phyloP scores from a whole-genome alignment of 2,329 filamentous ascomycete genomes.

The Hymenoscyphus infarciens region DNA sequence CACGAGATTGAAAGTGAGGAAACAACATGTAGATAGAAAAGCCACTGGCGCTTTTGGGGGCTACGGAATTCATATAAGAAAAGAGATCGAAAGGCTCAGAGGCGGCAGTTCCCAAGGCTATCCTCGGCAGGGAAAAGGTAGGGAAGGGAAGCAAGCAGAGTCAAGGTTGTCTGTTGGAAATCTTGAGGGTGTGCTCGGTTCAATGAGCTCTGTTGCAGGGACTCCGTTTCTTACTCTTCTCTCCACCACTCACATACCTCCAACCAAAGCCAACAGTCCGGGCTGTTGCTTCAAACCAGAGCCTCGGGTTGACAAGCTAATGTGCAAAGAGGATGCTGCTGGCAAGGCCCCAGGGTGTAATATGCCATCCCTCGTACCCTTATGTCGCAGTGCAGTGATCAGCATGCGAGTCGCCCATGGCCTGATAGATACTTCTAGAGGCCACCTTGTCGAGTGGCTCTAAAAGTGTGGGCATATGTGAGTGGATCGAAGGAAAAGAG shows the following conservation, averaged over 20 bases:
- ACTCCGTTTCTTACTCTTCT: not conserved
- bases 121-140: conserved; percentile 4
- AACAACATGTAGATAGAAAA: not conserved
- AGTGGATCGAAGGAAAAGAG: not conserved
- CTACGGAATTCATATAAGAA: conserved; percentile 8
- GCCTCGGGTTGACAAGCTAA: conserved; percentile 9
- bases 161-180: not conserved
- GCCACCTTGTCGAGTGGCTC: not conserved
- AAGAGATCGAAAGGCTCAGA: conserved; percentile 1
- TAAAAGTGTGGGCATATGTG: not conserved
- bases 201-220: not conserved
- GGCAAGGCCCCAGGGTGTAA: not conserved
- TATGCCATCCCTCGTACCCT: no score
- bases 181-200: not conserved
- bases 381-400: not conserved
- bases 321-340: conserved; percentile 1
- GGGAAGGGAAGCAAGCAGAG: not conserved
- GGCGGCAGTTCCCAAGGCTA: not conserved
- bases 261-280: conserved; percentile 1
- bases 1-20: not conserved
- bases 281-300: conserved; percentile 14
- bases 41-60: conserved; percentile 2
- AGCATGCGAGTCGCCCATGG: conserved; percentile 1
- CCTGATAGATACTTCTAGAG: not conserved
- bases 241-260: conserved; percentile 10